Evolutionary conservation across 2,329 filamentous ascomycete genomes (phyloP).

Genomic region (Kalmusia sp.): DNA sequence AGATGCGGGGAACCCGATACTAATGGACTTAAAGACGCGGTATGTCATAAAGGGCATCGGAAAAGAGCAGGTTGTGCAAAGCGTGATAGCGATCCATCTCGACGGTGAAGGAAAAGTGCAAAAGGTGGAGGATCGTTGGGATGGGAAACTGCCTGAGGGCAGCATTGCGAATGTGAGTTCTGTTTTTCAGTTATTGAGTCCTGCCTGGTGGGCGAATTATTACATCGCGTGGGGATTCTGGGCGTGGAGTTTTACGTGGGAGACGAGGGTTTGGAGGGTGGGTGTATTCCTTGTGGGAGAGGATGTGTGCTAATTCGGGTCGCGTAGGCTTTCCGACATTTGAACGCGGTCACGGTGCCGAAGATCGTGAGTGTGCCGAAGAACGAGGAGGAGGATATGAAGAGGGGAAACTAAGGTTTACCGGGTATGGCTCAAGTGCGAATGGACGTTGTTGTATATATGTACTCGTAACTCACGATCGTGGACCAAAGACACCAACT

Average conservation of each 20-base stretch:
- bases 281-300: constrained; percentile 22
- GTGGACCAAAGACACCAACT: no score
- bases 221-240: constrained; percentile 47
- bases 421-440: no score
- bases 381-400: constrained; percentile 59
- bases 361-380: constrained; percentile 61
- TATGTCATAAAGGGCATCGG: constrained; percentile 63
- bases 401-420: constrained; percentile 54
- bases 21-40: constrained; percentile 60
- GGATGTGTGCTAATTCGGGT: constrained; percentile 34
- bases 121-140: constrained; percentile 63
- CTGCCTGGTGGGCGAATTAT: constrained; percentile 49
- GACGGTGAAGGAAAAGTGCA: constrained; percentile 54
- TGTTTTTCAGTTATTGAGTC: constrained; percentile 36
- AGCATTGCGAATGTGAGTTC: constrained; percentile 59
- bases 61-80: constrained; percentile 59
- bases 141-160: constrained; percentile 60
- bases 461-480: no score
- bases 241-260: constrained; percentile 49
- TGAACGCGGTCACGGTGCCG: constrained; percentile 61
- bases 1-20: constrained; percentile 65
- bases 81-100: constrained; percentile 56
- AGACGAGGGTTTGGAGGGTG: constrained; percentile 51
- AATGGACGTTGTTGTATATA: no score
- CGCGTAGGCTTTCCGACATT: constrained; percentile 58